Percentiles rank a stretch among this genome's conserved stretches.
These are phyloP conservation scores for Alternaria panax DNA, from an alignment of 2,329 filamentous ascomycete species.

Conservation along the genomic window DNA sequence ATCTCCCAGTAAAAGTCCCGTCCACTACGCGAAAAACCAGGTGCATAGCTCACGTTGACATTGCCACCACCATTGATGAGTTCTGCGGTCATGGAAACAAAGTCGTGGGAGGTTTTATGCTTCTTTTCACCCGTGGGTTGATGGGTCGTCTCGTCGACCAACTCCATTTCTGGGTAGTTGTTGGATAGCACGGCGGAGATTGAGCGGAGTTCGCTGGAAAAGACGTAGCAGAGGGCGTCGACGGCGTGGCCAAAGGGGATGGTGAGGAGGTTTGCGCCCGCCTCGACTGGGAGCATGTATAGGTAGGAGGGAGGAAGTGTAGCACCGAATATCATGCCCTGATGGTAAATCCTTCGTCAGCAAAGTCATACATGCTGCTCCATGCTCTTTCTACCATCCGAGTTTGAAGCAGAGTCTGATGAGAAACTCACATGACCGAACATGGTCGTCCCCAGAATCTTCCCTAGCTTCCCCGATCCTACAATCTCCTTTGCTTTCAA, in stretches of 20 bases:
- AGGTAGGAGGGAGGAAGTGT: conserved; percentile 35
- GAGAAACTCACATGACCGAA: conserved; percentile 25
- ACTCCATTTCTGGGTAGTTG: conserved; percentile 23
- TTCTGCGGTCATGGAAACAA: conserved; percentile 32
- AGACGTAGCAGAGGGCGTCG: conserved; percentile 41
- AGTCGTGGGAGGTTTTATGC: conserved; percentile 40
- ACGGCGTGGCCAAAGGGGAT: conserved; percentile 51
- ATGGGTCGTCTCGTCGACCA: conserved; percentile 27
- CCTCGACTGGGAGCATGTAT: conserved; percentile 59
- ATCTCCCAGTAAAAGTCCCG: conserved; percentile 49
- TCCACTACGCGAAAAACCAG: conserved; percentile 27
- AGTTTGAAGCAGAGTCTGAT: not conserved
- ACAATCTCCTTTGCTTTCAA: conserved; percentile 55
- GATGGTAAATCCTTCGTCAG: not conserved
- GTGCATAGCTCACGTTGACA: conserved; percentile 34
- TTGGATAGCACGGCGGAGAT: conserved; percentile 40
- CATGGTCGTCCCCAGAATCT: conserved; percentile 50
- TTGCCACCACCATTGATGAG: conserved; percentile 35
- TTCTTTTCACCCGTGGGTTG: conserved; percentile 23
- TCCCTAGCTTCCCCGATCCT: conserved; percentile 54
- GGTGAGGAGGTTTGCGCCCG: conserved; percentile 55
- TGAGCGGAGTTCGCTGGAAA: conserved; percentile 35
- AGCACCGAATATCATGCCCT: conserved; percentile 34
- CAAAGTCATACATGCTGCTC: not conserved
- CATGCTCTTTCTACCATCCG: not conserved